Conservation (phyloP, 2,329 filamentous ascomycete species). For the Cladosporium sp. region DNA sequence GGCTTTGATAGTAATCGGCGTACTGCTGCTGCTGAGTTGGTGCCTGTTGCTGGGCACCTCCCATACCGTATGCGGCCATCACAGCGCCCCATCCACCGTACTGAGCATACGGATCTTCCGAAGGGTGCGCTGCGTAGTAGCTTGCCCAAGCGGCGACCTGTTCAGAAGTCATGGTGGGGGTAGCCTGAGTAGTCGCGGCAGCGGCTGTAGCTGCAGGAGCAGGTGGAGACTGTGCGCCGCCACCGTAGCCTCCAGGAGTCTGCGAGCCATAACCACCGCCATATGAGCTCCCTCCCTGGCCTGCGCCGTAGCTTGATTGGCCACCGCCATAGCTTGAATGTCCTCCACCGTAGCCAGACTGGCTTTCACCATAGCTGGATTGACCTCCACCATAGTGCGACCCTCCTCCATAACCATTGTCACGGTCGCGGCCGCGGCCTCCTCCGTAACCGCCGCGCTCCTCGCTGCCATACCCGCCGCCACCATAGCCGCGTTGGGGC, state of each 20-base stretch:
- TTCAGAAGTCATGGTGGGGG: constrained; percentile 16
- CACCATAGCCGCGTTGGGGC: constrained; percentile 35
- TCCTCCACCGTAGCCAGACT: constrained; percentile 36
- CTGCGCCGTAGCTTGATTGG: constrained; percentile 32
- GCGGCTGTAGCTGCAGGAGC: constrained; percentile 22
- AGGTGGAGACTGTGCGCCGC: constrained; percentile 30
- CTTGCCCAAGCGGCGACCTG: constrained; percentile 61
- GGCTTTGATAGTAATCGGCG: constrained; percentile 13
- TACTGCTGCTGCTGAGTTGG: constrained; percentile 14
- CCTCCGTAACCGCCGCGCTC: constrained; percentile 37
- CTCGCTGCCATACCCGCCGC: constrained; percentile 1
- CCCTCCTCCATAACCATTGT: constrained; percentile 36
- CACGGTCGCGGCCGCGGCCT: constrained; percentile 32
- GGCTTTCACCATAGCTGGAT: constrained; percentile 32
- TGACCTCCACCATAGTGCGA: constrained; percentile 35
- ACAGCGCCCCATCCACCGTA: constrained; percentile 65
- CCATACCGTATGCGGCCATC: constrained; percentile 16
- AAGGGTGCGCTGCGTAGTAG: constrained; percentile 81
- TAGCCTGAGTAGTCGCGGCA: constrained; percentile 1
- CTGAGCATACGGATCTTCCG: constrained; percentile 77
- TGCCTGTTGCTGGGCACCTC: neutral
- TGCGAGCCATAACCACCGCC: constrained; percentile 31
- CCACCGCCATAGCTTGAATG: constrained; percentile 35
- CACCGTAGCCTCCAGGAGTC: constrained; percentile 15
- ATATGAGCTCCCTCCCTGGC: constrained; percentile 34